These are phyloP conservation scores for Metschnikowia arizonensis DNA, from an alignment of 805 yeast species.

Conservation along the genomic window DNA sequence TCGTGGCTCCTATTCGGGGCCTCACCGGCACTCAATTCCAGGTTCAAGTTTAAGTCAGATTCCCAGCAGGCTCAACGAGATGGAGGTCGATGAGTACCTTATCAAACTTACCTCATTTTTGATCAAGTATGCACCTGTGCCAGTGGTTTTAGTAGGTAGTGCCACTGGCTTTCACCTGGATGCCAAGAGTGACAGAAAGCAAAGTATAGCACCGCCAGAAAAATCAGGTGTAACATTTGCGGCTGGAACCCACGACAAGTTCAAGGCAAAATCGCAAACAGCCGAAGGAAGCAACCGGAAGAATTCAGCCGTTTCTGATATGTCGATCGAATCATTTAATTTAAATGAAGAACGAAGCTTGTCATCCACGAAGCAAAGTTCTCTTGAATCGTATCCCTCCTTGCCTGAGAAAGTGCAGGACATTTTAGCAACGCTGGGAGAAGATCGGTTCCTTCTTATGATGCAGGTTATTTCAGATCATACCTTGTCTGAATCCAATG, in stretches of 20 bases:
- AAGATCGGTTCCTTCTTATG: constrained; percentile 23
- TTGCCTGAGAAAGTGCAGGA: constrained; percentile 7
- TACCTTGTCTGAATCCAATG: constrained; percentile 26
- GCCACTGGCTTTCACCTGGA: constrained; percentile 17
- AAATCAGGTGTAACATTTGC: constrained; percentile 14
- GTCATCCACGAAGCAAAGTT: constrained; percentile 5
- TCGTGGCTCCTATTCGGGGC: constrained; percentile 5
- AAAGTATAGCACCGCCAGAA: background rate
- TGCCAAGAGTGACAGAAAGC: background rate
- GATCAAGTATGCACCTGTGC: constrained; percentile 37
- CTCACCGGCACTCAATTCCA: constrained; percentile 8
- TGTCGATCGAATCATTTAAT: constrained; percentile 18
- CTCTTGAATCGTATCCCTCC: background rate
- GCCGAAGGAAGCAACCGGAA: constrained; percentile 9
- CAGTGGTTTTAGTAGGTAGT: constrained; percentile 37
- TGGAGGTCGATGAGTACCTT: constrained; percentile 25
- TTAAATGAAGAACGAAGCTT: constrained; percentile 8
- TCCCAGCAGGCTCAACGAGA: constrained; percentile 3
- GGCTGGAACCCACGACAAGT: background rate
- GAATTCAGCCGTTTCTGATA: constrained; percentile 13
- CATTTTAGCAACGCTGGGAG: constrained; percentile 2
- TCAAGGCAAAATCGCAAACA: constrained; percentile 4
- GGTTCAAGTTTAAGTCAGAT: background rate
- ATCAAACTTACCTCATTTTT: constrained; percentile 36
- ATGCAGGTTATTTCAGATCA: constrained; percentile 22